Conservation (phyloP, 768 basidiomycete genomes). For the Calocera cornea region DNA sequence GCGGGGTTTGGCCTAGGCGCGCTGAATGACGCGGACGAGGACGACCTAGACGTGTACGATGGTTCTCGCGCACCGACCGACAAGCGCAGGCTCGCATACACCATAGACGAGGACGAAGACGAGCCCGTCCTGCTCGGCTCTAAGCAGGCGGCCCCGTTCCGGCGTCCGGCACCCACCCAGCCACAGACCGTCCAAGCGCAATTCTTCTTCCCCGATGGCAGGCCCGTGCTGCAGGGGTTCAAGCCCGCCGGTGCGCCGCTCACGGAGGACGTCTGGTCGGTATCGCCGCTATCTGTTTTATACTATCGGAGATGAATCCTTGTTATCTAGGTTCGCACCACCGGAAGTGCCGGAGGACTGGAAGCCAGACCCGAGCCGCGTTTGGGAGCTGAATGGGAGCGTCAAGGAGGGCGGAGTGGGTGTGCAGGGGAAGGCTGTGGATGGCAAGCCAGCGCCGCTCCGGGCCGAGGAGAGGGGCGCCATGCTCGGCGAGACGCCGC, state of each 20-base stretch:
- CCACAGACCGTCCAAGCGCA: neutral
- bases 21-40: conserved; percentile 86
- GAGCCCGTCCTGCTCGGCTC: conserved; percentile 28
- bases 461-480: conserved; percentile 53
- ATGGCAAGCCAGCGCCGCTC: neutral
- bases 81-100: conserved; percentile 44
- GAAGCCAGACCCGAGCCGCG: conserved; percentile 67
- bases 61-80: conserved; percentile 26
- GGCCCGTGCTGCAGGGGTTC: conserved; percentile 63
- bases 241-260: conserved; percentile 51
- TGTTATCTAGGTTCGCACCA: conserved; percentile 53
- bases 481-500: conserved; percentile 66
- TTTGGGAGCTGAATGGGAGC: conserved; percentile 38
- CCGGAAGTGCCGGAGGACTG: conserved; percentile 74
- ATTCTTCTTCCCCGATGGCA: conserved; percentile 54
- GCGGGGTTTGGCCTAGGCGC: conserved; percentile 84
- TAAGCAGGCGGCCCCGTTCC: neutral
- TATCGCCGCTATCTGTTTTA: conserved; percentile 13
- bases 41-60: conserved; percentile 79
- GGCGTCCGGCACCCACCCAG: neutral
- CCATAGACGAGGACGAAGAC: conserved; percentile 48
- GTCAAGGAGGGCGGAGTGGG: neutral
- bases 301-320: conserved; percentile 12
- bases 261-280: conserved; percentile 55
- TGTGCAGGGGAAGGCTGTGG: neutral